phyloP scores from a whole-genome alignment of 73 alveolate genomes.

The Paramecium octaurelia region DNA sequence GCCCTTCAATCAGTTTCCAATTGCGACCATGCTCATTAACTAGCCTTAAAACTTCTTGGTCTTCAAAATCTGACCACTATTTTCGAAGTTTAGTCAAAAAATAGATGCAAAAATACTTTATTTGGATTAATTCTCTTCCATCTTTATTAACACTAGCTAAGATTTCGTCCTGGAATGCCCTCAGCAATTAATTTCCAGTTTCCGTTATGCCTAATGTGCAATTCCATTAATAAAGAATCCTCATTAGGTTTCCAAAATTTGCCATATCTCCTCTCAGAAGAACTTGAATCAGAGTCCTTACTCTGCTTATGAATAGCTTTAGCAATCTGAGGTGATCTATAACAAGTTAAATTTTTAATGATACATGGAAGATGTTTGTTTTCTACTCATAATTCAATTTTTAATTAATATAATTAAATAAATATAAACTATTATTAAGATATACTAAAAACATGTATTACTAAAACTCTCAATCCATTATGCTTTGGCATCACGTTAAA shows the following conservation, averaged over 20 bases:
- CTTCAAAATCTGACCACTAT: constrained; percentile 31
- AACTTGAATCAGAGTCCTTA: constrained; percentile 47
- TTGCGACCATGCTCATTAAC: constrained; percentile 24
- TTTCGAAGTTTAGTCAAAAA: constrained; percentile 10
- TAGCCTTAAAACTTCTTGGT: constrained; percentile 7
- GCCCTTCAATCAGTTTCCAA: constrained; percentile 31
- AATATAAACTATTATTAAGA: background rate
- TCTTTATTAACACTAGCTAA: constrained; percentile 29
- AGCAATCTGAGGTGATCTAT: background rate
- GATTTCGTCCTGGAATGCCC: background rate
- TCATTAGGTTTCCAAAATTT: constrained; percentile 44
- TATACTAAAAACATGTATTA: background rate
- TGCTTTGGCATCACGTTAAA: background rate
- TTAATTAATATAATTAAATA: background rate
- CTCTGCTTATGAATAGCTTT: background rate
- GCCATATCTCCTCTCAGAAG: constrained; percentile 40
- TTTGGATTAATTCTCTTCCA: constrained; percentile 47
- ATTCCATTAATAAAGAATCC: background rate
- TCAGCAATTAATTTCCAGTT: constrained; percentile 33
- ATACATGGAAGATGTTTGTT: background rate
- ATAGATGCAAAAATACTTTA: background rate
- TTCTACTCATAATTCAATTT: background rate
- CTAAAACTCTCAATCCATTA: background rate
- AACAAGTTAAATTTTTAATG: background rate
- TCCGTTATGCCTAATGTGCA: background rate